A percentile compares a stretch with the other conserved stretches of the same genome.
Evolutionary conservation across 1,284 basidiomycete genomes (phyloP).

Genomic region (Cutaneotrichosporon arboriforme): DNA sequence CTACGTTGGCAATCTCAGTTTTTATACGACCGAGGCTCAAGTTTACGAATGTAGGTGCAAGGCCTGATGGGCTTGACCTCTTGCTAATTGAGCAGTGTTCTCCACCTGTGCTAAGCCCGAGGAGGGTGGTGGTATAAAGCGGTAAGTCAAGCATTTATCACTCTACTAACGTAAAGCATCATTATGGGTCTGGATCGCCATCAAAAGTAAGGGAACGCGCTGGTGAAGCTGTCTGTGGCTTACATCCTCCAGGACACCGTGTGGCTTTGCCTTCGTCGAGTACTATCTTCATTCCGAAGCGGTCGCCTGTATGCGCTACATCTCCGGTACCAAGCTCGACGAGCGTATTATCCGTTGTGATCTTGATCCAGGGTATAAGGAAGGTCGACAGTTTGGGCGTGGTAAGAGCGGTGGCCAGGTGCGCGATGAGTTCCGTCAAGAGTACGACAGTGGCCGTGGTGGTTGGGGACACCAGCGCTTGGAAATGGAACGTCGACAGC

Average conservation of each 20-base stretch:
- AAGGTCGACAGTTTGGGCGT: slow-evolving; percentile 94
- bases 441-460: slow-evolving; percentile 91
- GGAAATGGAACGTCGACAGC: slow-evolving; percentile 54
- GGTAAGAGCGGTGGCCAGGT: slow-evolving; percentile 96
- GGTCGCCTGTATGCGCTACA: slow-evolving; percentile 83
- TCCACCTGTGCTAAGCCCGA: slow-evolving; percentile 82
- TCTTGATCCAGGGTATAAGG: slow-evolving; percentile 94
- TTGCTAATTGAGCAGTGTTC: slow-evolving; percentile 56
- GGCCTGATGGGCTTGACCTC: slow-evolving; percentile 5
- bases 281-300: slow-evolving; percentile 96
- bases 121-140: slow-evolving; percentile 91
- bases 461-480: slow-evolving; percentile 74
- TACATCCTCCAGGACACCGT: slow-evolving; percentile 71
- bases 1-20: slow-evolving; percentile 93
- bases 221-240: background rate
- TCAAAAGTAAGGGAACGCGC: slow-evolving; percentile 68
- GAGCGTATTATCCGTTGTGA: slow-evolving; percentile 98
- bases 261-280: slow-evolving; percentile 99
- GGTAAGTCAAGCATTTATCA: slow-evolving; percentile 41
- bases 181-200: slow-evolving; percentile 99
- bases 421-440: slow-evolving; percentile 92
- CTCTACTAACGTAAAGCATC: slow-evolving; percentile 52
- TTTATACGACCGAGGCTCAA: slow-evolving; percentile 98
- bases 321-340: slow-evolving; percentile 97
- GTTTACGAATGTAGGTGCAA: slow-evolving; percentile 73